Conservation (phyloP, 176 grass and related monocot genomes). For the Thinopyrum elongatum region DNA sequence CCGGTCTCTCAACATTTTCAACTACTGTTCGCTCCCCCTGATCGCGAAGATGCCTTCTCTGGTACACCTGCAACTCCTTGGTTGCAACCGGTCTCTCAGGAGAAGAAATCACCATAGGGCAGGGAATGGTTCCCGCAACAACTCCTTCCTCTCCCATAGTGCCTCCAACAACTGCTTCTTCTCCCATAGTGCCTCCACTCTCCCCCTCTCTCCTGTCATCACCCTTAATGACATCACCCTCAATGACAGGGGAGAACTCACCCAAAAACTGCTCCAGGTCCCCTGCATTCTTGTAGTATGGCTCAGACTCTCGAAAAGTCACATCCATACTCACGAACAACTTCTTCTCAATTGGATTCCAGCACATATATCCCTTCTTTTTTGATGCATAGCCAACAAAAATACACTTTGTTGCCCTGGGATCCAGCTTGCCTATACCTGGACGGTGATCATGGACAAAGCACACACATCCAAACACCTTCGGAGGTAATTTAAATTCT, state of each 20-base stretch:
- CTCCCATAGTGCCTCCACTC: not conserved
- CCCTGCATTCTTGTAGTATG: not conserved
- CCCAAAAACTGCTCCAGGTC: not conserved
- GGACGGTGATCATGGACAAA: not conserved
- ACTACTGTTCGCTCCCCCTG: too few relatives aligned
- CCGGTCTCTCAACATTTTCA: too few relatives aligned
- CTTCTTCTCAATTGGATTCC: not conserved
- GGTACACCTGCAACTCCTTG: too few relatives aligned
- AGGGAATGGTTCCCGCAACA: too few relatives aligned
- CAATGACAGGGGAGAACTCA: not conserved
- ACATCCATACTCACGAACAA: not conserved
- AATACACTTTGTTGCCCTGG: too few relatives aligned
- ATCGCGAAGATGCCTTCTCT: too few relatives aligned
- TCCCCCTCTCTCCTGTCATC: not conserved
- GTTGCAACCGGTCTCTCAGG: too few relatives aligned
- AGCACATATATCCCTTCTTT: not conserved
- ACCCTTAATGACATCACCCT: too few relatives aligned
- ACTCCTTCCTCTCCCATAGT: not conserved
- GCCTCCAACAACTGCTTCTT: not conserved
- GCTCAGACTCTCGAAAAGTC: not conserved
- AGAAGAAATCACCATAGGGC: too few relatives aligned
- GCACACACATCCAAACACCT: not conserved
- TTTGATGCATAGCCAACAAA: too few relatives aligned
- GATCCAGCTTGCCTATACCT: not conserved
- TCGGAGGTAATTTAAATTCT: not conserved